Percentiles rank a stretch among this genome's conserved stretches.
Conservation (phyloP, 2,329 filamentous ascomycete genomes). For the Neofusicoccum sp. region DNA sequence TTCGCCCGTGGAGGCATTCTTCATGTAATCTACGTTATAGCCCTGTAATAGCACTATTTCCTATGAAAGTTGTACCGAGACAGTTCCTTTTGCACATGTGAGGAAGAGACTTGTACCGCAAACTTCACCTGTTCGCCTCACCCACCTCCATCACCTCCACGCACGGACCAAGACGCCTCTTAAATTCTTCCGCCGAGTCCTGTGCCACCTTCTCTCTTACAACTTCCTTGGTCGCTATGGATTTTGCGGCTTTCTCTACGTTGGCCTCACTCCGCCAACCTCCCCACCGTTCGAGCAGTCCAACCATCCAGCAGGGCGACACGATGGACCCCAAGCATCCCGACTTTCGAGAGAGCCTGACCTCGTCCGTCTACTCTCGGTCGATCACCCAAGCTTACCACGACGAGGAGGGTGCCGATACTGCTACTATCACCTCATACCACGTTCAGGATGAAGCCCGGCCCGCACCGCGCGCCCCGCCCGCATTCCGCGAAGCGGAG, state of each 20-base stretch:
- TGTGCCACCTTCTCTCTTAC: too few relatives aligned
- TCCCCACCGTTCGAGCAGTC: too few relatives aligned
- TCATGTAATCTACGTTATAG: not conserved
- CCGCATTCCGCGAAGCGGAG: not conserved
- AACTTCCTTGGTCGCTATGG: not conserved
- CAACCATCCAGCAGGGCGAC: not conserved
- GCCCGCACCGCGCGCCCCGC: not conserved
- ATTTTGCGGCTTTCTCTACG: not conserved
- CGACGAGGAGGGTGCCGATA: not conserved
- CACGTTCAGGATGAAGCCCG: not conserved
- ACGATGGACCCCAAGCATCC: not conserved
- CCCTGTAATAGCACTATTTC: too few relatives aligned
- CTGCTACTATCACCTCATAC: not conserved
- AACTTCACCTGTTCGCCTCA: too few relatives aligned
- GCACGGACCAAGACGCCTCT: too few relatives aligned
- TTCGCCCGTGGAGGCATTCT: not conserved
- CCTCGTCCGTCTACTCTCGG: conserved; percentile 6
- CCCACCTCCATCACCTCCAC: too few relatives aligned
- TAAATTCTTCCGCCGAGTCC: too few relatives aligned
- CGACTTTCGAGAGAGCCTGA: not conserved
- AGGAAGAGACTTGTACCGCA: too few relatives aligned
- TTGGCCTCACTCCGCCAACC: not conserved
- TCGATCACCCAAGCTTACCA: not conserved
- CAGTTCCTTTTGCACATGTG: too few relatives aligned
- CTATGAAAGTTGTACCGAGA: too few relatives aligned